Conservation (phyloP, 2,329 filamentous ascomycete species). For the Calonectria pseudoturangicola region DNA sequence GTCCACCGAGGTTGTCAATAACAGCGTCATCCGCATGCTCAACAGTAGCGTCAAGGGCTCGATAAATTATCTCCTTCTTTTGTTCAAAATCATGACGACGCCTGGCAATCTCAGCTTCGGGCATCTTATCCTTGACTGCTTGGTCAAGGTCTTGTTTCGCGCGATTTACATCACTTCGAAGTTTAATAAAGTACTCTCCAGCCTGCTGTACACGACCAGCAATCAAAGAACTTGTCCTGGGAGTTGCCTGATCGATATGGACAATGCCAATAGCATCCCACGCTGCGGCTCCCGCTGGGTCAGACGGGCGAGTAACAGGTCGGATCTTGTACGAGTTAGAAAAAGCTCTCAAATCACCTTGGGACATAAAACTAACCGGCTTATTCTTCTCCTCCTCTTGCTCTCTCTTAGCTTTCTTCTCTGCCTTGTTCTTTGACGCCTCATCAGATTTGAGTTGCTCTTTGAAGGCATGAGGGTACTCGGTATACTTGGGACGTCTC, state of each 20-base stretch:
- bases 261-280: slow-evolving; percentile 74
- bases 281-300: slow-evolving; percentile 67
- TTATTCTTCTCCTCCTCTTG: slow-evolving; percentile 63
- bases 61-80: slow-evolving; percentile 69
- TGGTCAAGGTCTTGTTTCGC: slow-evolving; percentile 67
- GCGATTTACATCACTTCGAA: slow-evolving; percentile 69
- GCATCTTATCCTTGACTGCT: slow-evolving; percentile 64
- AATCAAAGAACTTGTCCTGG: slow-evolving; percentile 62
- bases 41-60: slow-evolving; percentile 72
- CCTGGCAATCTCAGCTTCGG: slow-evolving; percentile 59
- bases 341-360: neutral
- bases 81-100: slow-evolving; percentile 64
- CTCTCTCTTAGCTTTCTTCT: slow-evolving; percentile 67
- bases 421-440: slow-evolving; percentile 66
- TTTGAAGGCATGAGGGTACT: slow-evolving; percentile 68
- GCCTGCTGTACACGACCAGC: slow-evolving; percentile 70
- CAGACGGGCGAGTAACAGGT: slow-evolving; percentile 64
- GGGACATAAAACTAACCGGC: slow-evolving; percentile 56
- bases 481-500: slow-evolving; percentile 67
- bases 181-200: slow-evolving; percentile 69
- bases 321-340: slow-evolving; percentile 58
- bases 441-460: slow-evolving; percentile 68
- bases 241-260: slow-evolving; percentile 65
- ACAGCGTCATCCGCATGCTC: slow-evolving; percentile 73
- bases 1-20: slow-evolving; percentile 74